Evolutionary conservation across 2,329 filamentous ascomycete genomes (phyloP), one percentile per base, ranked within the genome.

Genomic region (Hymenotorrendiella dingleyae): DNA sequence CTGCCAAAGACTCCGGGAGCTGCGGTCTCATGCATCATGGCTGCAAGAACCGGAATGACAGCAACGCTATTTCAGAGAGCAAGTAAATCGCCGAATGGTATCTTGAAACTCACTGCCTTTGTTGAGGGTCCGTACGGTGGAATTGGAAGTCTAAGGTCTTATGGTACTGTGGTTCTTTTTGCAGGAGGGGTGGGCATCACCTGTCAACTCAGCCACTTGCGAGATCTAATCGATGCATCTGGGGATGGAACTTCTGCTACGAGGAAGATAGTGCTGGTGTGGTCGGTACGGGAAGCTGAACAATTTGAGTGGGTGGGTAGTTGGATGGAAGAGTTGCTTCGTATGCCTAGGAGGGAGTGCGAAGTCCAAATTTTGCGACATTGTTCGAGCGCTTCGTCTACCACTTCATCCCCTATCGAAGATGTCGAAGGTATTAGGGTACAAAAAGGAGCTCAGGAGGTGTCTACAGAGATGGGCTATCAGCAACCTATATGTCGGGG

Each of bases 111-210:
- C 4, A 74, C 64, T 26, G 84, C 82, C 49, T 72, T 79, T 32
- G 76, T 85, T 35, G 84, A 89, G 63, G 84, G 84, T 0, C 84
- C 84, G 0, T 89, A 89, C 56, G 82, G 84, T 36, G 81, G 79
- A 20, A 69, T 80, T 54, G 80, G 87, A 59, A 70, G 68, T 47
- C 70, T 88, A 56, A 72, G 80, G 45, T 86, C 81, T 1, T 89
- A 86, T 62, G 85, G 85, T 49, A 87, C 83, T 0, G 78, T 83
- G 16, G 74, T 89, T 57, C 74, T 89, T 34, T 86, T 90, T 59
- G 85, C 85, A 0, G 85, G 83, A 43, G 85, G 84, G 56, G 81
- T 89, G 9, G 85, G 85, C 48, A 84, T 90, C 54, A 88, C 85
- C 0, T 84, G 89, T 54, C 82, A 83, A 47, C 76, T 88, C 21